These are phyloP conservation scores for Chlorella ohadii DNA, from an alignment of 139 green algal genomes.

Conservation along the genomic window DNA sequence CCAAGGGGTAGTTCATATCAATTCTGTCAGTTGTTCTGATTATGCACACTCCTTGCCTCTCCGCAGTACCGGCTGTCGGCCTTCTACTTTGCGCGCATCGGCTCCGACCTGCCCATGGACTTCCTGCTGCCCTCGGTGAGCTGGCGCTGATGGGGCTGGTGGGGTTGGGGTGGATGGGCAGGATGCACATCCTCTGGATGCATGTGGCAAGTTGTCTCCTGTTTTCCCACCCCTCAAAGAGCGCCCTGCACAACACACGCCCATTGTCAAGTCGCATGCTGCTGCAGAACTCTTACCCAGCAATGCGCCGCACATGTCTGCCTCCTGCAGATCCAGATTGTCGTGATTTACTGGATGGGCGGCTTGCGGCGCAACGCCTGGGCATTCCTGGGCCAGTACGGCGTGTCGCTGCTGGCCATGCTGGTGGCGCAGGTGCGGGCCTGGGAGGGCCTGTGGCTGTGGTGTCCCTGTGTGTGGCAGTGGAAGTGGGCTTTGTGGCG, in stretches of 20 bases:
- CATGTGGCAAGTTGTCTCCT: slow-evolving; percentile 36
- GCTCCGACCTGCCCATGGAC: slow-evolving; percentile 82
- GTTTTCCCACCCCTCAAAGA: too few species aligned
- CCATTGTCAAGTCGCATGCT: too few species aligned
- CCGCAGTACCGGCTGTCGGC: slow-evolving; percentile 63
- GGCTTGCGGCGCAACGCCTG: slow-evolving; percentile 47
- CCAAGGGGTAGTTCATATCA: too few species aligned
- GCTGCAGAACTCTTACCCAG: too few species aligned
- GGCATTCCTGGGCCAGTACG: slow-evolving; percentile 77
- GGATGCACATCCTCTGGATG: too few species aligned
- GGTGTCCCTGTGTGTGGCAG: too few species aligned
- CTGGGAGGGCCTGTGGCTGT: too few species aligned
- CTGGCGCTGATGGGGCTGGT: not conserved
- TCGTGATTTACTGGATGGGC: slow-evolving; percentile 31
- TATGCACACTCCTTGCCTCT: not conserved
- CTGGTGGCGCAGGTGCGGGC: slow-evolving; percentile 61
- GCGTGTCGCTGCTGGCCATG: slow-evolving; percentile 60
- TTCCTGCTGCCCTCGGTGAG: slow-evolving; percentile 53
- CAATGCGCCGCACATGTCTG: too few species aligned
- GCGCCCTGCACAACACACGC: too few species aligned
- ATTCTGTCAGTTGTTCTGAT: too few species aligned
- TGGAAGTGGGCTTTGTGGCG: too few species aligned
- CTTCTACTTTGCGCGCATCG: slow-evolving; percentile 82
- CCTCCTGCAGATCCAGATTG: slow-evolving; percentile 1
- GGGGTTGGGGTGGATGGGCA: too few species aligned